A percentile compares a stretch with the other conserved stretches of the same genome.
Conservation (phyloP, 257 asterid species). For the Perilla frutescens region DNA sequence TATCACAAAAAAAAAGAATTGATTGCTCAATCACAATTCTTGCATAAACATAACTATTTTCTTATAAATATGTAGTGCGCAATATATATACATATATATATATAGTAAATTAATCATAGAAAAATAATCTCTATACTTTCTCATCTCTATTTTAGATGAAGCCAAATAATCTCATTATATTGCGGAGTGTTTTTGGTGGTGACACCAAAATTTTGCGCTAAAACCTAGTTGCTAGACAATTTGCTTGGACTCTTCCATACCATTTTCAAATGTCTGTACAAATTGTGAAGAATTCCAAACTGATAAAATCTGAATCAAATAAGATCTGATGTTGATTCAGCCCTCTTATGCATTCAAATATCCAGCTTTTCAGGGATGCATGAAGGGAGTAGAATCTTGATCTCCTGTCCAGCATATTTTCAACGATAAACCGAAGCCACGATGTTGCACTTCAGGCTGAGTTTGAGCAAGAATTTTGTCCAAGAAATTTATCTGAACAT, state of each 20-base stretch:
- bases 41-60: too few species aligned
- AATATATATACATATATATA: too few species aligned
- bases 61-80: too few species aligned
- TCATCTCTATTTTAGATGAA: too few species aligned
- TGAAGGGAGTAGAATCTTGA: not conserved
- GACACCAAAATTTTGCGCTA: not conserved
- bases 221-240: not conserved
- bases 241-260: not conserved
- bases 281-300: not conserved
- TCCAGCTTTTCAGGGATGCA: not conserved
- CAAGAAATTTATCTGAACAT: slow-evolving; percentile 14
- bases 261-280: slow-evolving; percentile 21
- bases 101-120: too few species aligned
- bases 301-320: not conserved
- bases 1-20: too few species aligned
- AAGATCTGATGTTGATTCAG: not conserved
- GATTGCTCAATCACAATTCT: too few species aligned
- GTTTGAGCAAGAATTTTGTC: slow-evolving; percentile 12
- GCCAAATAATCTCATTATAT: too few species aligned
- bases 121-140: too few species aligned
- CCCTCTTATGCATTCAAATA: not conserved
- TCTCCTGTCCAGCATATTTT: not conserved
- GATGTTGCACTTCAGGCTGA: not conserved
- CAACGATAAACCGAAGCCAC: not conserved
- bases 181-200: too few species aligned